Conservation (phyloP, 345 rosid genomes). For the Schrenkiella parvula region DNA sequence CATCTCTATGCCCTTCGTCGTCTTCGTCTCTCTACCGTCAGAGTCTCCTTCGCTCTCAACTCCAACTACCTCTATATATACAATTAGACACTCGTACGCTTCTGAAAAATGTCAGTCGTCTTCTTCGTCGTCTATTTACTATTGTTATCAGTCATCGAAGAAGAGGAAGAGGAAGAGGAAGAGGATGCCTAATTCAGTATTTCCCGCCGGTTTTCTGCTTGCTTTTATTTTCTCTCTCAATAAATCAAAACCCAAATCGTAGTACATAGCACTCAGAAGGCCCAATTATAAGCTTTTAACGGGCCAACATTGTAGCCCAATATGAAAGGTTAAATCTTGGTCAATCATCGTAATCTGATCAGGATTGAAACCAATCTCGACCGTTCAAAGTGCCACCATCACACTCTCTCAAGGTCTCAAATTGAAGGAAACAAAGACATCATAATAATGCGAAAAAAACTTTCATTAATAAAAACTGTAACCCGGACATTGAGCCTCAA, state of each 20-base stretch:
- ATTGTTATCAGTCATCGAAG: not conserved
- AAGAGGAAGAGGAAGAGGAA: not conserved
- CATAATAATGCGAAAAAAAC: no score
- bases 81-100: not conserved
- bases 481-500: no score
- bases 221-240: not conserved
- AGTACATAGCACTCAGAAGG: no score
- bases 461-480: no score
- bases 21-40: not conserved
- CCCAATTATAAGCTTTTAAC: not conserved
- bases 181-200: not conserved
- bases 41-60: not conserved
- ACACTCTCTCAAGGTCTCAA: not conserved
- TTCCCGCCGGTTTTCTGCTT: slow-evolving; percentile 4
- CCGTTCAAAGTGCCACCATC: no score
- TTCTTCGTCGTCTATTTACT: not conserved
- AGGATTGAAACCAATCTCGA: no score
- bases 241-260: no score
- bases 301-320: not conserved
- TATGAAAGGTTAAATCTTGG: not conserved
- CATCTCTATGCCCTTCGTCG: not conserved
- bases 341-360: no score
- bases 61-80: not conserved
- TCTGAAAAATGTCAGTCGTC: not conserved
- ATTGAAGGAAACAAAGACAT: not conserved